phyloP scores from a whole-genome alignment of 2,329 filamentous ascomycete species.

The Nemania sp. region DNA sequence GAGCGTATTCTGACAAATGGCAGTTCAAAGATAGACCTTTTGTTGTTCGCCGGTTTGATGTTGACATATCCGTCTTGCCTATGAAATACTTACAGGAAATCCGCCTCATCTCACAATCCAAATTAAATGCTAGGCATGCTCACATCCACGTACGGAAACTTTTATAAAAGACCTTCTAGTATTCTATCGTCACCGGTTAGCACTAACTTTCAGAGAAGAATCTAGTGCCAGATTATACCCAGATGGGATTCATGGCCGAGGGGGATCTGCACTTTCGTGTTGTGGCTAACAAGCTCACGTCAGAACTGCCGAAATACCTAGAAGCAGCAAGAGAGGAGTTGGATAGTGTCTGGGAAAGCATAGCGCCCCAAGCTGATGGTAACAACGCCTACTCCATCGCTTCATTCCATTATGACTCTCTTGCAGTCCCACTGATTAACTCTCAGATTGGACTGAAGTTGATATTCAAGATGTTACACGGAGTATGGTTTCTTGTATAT shows the following conservation, averaged over 20 bases:
- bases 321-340: background rate
- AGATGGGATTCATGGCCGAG: background rate
- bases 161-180: too few species aligned
- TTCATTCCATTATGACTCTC: too few species aligned
- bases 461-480: slow-evolving; percentile 31
- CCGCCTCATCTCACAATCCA: slow-evolving; percentile 1
- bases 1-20: too few species aligned
- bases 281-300: background rate
- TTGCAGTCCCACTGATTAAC: too few species aligned
- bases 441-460: slow-evolving; percentile 34
- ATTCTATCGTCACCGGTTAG: too few species aligned
- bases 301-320: background rate
- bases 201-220: too few species aligned
- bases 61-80: slow-evolving; percentile 22
- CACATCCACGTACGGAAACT: background rate
- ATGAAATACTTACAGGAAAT: slow-evolving; percentile 18
- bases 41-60: slow-evolving; percentile 17
- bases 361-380: background rate
- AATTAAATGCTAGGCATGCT: background rate
- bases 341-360: background rate
- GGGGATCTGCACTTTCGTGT: background rate
- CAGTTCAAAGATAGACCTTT: slow-evolving; percentile 15
- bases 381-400: too few species aligned
- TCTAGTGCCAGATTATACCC: background rate
- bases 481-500: slow-evolving; percentile 36